Conservation (phyloP, 805 yeast genomes). For the Yamadazyma kitorensis region DNA sequence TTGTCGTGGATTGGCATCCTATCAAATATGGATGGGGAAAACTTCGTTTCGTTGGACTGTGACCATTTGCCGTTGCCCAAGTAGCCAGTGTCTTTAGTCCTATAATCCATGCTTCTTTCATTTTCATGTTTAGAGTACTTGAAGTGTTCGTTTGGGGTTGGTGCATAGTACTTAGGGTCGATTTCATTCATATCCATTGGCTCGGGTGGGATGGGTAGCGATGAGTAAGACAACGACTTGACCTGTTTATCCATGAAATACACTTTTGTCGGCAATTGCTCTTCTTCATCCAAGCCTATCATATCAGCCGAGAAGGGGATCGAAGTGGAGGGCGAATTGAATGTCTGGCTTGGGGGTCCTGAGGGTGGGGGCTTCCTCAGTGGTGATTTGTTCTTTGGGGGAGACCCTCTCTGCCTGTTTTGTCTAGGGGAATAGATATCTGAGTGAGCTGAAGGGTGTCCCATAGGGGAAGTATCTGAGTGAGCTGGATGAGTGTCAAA, state of each 20-base stretch:
- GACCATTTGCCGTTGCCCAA: slow-evolving; percentile 36
- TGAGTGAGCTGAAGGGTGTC: too few species aligned
- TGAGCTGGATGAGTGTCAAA: too few species aligned
- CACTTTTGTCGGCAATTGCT: slow-evolving; percentile 31
- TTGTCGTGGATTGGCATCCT: slow-evolving; percentile 18
- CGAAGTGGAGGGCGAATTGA: slow-evolving; percentile 13
- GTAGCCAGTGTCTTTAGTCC: slow-evolving; percentile 37
- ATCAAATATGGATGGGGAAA: slow-evolving; percentile 37
- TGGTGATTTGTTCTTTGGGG: slow-evolving; percentile 13
- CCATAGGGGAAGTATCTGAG: too few species aligned
- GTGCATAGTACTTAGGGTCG: slow-evolving; percentile 41
- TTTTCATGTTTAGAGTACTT: slow-evolving; percentile 10
- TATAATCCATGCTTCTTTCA: slow-evolving; percentile 25
- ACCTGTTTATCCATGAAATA: slow-evolving; percentile 34
- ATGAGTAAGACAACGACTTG: slow-evolving; percentile 24
- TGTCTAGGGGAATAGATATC: too few species aligned
- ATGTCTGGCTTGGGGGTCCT: not conserved
- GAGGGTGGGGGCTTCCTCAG: slow-evolving; percentile 22
- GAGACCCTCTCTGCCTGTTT: too few species aligned
- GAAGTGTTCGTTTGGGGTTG: slow-evolving; percentile 46
- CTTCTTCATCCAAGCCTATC: slow-evolving; percentile 31
- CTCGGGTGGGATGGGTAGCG: slow-evolving; percentile 19
- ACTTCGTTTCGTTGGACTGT: slow-evolving; percentile 16
- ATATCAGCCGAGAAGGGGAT: slow-evolving; percentile 44
- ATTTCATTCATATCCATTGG: slow-evolving; percentile 25